These are phyloP conservation scores for Ascochyta fabae DNA, from an alignment of 2,329 filamentous ascomycete genomes.

Conservation along the genomic window DNA sequence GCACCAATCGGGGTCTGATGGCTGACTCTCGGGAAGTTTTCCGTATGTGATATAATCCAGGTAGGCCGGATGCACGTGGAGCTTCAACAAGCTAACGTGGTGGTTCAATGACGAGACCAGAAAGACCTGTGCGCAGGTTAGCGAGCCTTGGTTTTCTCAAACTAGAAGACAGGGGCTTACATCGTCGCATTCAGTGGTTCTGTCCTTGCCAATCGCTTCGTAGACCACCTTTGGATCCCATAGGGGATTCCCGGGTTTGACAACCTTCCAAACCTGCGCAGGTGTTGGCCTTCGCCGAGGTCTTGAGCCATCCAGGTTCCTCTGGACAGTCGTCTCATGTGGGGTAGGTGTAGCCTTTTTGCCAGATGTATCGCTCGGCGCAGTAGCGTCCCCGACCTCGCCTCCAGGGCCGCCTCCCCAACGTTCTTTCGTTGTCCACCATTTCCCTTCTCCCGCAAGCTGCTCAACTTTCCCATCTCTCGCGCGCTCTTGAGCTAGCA, in stretches of 20 bases:
- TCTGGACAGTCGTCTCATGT: constrained; percentile 44
- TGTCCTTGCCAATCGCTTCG: constrained; percentile 62
- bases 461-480: constrained; percentile 60
- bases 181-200: constrained; percentile 58
- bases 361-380: constrained; percentile 30
- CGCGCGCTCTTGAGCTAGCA: constrained; percentile 66
- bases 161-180: constrained; percentile 49
- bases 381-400: constrained; percentile 48
- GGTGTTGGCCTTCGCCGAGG: constrained; percentile 53
- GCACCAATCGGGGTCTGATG: constrained; percentile 53
- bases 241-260: constrained; percentile 57
- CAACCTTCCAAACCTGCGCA: constrained; percentile 59
- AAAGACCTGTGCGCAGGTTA: constrained; percentile 57
- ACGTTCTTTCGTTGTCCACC: constrained; percentile 64
- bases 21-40: constrained; percentile 30
- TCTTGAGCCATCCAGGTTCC: constrained; percentile 38
- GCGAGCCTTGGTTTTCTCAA: background rate
- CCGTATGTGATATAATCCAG: constrained; percentile 61
- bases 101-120: constrained; percentile 68
- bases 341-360: constrained; percentile 37
- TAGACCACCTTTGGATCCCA: constrained; percentile 66
- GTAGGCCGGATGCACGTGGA: constrained; percentile 64
- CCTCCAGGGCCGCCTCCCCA: constrained; percentile 63
- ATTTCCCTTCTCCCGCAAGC: constrained; percentile 62
- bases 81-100: constrained; percentile 65